These are phyloP conservation scores for Acer campestre DNA, from an alignment of 345 rosid genomes.

Conservation along the genomic window DNA sequence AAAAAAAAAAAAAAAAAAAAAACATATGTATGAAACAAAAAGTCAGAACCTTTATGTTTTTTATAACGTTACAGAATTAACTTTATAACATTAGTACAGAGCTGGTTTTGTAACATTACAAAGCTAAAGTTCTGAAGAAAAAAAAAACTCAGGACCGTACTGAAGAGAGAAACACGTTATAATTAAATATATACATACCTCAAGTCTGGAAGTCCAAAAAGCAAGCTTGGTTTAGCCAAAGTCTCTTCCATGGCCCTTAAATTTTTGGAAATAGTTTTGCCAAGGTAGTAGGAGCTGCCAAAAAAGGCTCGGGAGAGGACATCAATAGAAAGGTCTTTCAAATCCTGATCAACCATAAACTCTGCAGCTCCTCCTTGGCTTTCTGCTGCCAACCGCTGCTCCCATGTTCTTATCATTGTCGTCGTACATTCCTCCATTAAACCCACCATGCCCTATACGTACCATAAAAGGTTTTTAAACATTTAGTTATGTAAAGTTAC, in stretches of 20 bases:
- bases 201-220: slow-evolving; percentile 23
- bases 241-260: slow-evolving; percentile 23
- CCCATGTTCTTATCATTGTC: slow-evolving; percentile 25
- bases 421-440: slow-evolving; percentile 32
- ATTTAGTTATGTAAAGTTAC: not conserved
- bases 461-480: not conserved
- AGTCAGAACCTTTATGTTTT: too few species aligned
- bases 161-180: too few species aligned
- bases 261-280: slow-evolving; percentile 28
- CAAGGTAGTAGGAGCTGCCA: slow-evolving; percentile 31
- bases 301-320: slow-evolving; percentile 37
- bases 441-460: slow-evolving; percentile 22
- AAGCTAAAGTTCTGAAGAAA: too few species aligned
- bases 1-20: too few species aligned
- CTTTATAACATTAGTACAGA: too few species aligned
- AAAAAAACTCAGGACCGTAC: too few species aligned
- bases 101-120: too few species aligned
- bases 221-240: slow-evolving; percentile 22
- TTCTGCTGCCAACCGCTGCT: slow-evolving; percentile 2
- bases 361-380: slow-evolving; percentile 25
- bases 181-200: not conserved
- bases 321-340: slow-evolving; percentile 29
- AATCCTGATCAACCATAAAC: slow-evolving; percentile 23
- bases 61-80: too few species aligned
- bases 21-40: too few species aligned